Evolutionary conservation across 129 eudicot species (phyloP).

Genomic region (Saussurea involucrata): DNA sequence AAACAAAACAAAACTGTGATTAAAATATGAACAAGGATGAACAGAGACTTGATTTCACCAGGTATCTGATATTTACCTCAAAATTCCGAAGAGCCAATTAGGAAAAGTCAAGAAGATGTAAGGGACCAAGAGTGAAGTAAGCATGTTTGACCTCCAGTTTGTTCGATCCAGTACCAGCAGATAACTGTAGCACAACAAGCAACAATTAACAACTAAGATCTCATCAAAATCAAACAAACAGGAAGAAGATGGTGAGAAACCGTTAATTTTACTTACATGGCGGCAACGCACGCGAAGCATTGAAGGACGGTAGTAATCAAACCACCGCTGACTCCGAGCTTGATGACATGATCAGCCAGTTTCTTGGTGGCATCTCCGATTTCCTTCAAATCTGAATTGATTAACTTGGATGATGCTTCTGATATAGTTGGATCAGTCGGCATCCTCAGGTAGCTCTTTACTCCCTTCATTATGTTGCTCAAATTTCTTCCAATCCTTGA

Average conservation of each 20-base stretch:
- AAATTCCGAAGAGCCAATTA: conserved; percentile 46
- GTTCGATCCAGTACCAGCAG: conserved; percentile 80
- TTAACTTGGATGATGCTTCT: conserved; percentile 36
- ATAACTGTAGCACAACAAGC: conserved; percentile 47
- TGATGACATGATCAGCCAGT: conserved; percentile 64
- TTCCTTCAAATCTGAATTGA: conserved; percentile 65
- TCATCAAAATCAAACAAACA: not conserved
- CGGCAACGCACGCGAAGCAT: conserved; percentile 78
- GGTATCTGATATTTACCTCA: conserved; percentile 40
- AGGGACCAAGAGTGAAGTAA: conserved; percentile 83
- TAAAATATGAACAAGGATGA: not conserved
- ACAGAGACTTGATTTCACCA: not conserved
- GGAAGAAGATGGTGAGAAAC: not conserved
- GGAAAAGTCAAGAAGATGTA: conserved; percentile 88
- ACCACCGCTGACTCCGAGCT: conserved; percentile 70
- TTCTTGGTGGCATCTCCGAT: conserved; percentile 56
- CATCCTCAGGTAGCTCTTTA: conserved; percentile 43
- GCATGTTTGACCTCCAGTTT: conserved; percentile 94
- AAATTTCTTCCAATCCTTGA: not conserved
- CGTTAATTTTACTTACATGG: conserved; percentile 54
- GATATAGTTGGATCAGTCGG: conserved; percentile 42
- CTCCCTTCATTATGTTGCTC: conserved; percentile 24
- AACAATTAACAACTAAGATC: not conserved
- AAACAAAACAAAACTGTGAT: not conserved
- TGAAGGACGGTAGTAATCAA: conserved; percentile 61